These are phyloP conservation scores for Sclerotinia sclerotiorum DNA, from an alignment of 2,329 filamentous ascomycete genomes.

Conservation along the genomic window DNA sequence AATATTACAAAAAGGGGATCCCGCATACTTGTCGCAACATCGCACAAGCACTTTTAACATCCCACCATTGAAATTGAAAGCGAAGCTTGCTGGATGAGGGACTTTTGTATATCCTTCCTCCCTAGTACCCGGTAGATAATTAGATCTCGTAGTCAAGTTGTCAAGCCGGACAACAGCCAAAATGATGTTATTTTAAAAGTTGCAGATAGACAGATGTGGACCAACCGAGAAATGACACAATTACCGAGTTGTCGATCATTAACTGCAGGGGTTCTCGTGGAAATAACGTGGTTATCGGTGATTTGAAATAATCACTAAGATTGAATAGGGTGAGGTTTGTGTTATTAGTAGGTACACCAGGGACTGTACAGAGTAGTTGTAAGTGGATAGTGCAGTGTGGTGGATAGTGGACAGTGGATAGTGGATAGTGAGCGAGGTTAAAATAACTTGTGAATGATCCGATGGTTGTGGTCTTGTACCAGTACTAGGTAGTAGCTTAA, in stretches of 20 bases:
- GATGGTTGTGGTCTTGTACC: no score
- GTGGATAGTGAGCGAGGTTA: no score
- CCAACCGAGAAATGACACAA: slow-evolving; percentile 20
- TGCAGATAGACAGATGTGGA: slow-evolving; percentile 4
- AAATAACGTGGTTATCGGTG: background rate
- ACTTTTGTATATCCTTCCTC: background rate
- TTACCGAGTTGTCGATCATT: slow-evolving; percentile 17
- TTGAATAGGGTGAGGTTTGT: background rate
- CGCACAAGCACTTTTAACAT: background rate
- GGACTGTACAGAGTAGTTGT: background rate
- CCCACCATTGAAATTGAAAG: background rate
- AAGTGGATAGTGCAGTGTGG: background rate
- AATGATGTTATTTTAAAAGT: slow-evolving; percentile 9
- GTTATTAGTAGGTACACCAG: background rate
- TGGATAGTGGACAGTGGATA: no score
- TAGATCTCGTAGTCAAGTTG: slow-evolving; percentile 3
- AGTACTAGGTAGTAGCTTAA: no score
- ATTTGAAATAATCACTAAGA: background rate
- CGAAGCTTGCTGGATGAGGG: background rate
- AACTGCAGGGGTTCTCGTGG: background rate
- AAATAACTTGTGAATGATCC: background rate
- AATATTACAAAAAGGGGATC: background rate
- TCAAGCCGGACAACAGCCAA: slow-evolving; percentile 3
- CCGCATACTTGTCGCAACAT: background rate
- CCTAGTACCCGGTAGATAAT: background rate